Conservation (phyloP, 1,284 basidiomycete species). For the Ustilago vetiveriae region DNA sequence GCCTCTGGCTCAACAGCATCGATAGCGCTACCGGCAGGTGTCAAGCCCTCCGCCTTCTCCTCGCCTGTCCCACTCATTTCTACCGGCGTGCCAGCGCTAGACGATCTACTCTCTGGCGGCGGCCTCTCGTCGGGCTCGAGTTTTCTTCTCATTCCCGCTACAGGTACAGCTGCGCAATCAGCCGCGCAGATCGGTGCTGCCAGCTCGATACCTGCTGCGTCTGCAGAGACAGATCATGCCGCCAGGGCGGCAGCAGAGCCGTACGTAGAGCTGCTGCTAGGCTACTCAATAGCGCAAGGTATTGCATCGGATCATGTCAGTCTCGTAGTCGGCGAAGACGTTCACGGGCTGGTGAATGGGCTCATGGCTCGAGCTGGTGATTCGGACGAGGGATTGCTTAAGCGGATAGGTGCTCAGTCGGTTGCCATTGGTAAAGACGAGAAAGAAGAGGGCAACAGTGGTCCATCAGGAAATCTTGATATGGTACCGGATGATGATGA, state of each 20-base stretch:
- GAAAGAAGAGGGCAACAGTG: background rate
- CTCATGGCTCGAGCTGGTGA: conserved; percentile 59
- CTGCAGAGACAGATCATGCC: conserved; percentile 39
- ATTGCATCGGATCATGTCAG: conserved; percentile 77
- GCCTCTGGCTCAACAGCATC: conserved; percentile 55
- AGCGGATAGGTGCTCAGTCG: conserved; percentile 9
- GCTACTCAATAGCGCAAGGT: conserved; percentile 88
- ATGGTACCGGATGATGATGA: conserved; percentile 36
- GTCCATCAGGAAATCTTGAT: conserved; percentile 29
- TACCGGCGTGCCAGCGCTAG: conserved; percentile 90
- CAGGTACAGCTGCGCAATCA: conserved; percentile 46
- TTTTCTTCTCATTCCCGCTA: conserved; percentile 73
- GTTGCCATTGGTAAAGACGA: background rate
- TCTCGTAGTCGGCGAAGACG: conserved; percentile 73
- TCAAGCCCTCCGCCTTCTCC: conserved; percentile 75
- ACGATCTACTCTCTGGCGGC: conserved; percentile 87
- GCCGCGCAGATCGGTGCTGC: conserved; percentile 68
- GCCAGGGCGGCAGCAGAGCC: conserved; percentile 68
- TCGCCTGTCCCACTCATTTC: conserved; percentile 77
- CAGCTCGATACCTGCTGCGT: conserved; percentile 78
- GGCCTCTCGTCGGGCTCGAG: conserved; percentile 86
- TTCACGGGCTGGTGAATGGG: conserved; percentile 67
- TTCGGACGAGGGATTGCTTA: conserved; percentile 30
- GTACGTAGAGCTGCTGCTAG: conserved; percentile 85
- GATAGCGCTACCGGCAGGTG: conserved; percentile 71